Base-by-base conservation (phyloP, 2,329 filamentous ascomycete genomes). In the Aspergillus aculeatus region DNA sequence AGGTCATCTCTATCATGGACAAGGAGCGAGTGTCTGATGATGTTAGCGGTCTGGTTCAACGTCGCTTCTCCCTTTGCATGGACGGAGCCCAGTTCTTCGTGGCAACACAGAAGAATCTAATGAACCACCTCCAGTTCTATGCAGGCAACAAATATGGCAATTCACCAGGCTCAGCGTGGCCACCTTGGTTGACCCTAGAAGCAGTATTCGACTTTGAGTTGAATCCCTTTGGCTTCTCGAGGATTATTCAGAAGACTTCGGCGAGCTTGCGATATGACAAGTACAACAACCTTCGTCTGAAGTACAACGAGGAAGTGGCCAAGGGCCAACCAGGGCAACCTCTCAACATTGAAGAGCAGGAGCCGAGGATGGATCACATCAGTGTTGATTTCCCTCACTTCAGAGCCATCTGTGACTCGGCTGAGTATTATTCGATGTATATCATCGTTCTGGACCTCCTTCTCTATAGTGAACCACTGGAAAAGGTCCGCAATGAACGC, bases 31-130 rank as follows among this genome's bases (percentile, higher is more conserved):
- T 98, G 58, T 93, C 88, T 51, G 95, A 99, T 73, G 89, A 91
- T 67, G 92, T 99, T 69, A 96, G 92, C 70, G 96, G 95, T 56
- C 84, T 99, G 50, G 94, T 99, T 1, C 96, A 99, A 73, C 89
- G 93, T 41, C 89, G 95, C 7, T 97, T 98, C 79, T 86, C 93
- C 29, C 88, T 97, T 63, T 91, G 92, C 66, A 97, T 98, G 90
- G 95, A 99, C 77, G 96, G 94, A 71, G 89, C 96, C 29, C 95
- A 99, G 74, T 97, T 99, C 77, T 99, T 99, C 68, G 93, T 99
- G 53, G 95, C 94, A 0, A 94, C 94, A 63, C 90, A 94, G 69
- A 96, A 96, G 78, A 95, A 89, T 74, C 94, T 99, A 12, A 90
- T 89, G 10, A 89, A 91, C 63, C 86, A 96, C 64, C 83, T 97